Evolutionary conservation across 805 yeast genomes (phyloP).

Genomic region (Wickerhamiella lipophila): DNA sequence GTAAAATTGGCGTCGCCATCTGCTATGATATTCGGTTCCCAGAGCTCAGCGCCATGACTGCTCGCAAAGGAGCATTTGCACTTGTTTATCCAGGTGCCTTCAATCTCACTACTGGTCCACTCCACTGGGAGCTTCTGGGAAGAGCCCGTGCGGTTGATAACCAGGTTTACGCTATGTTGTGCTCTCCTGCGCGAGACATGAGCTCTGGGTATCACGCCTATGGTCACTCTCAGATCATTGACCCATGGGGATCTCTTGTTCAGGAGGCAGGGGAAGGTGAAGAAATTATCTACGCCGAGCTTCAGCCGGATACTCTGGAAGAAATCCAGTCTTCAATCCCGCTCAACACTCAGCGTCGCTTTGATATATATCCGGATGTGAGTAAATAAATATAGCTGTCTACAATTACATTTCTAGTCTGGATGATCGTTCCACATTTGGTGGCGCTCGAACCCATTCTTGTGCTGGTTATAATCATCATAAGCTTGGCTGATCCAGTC

Average conservation of each 20-base stretch:
- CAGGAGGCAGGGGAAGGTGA: constrained; percentile 72
- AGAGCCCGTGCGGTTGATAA: constrained; percentile 80
- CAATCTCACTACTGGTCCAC: constrained; percentile 81
- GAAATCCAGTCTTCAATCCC: constrained; percentile 57
- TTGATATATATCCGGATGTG: constrained; percentile 46
- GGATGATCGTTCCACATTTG: constrained; percentile 11
- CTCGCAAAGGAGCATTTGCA: constrained; percentile 57
- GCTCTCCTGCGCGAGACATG: constrained; percentile 60
- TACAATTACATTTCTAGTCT: neutral
- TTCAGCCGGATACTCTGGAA: constrained; percentile 48
- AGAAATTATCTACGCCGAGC: constrained; percentile 59
- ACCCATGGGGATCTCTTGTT: constrained; percentile 77
- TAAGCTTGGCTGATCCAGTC: constrained; percentile 22
- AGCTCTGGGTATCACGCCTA: constrained; percentile 69
- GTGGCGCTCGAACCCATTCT: constrained; percentile 20
- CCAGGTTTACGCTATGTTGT: constrained; percentile 72
- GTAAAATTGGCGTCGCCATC: constrained; percentile 68
- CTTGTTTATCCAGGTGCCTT: constrained; percentile 87
- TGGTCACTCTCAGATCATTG: constrained; percentile 76
- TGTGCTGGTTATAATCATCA: constrained; percentile 18
- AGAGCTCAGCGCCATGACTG: constrained; percentile 63
- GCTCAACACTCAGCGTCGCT: constrained; percentile 55
- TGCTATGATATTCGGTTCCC: constrained; percentile 94
- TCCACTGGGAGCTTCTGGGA: constrained; percentile 78
- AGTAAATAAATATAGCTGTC: constrained; percentile 11